A percentile compares a stretch with the other conserved stretches of the same genome.
Evolutionary conservation across 1,284 basidiomycete genomes (phyloP).

Genomic region (Inonotus obliquus): DNA sequence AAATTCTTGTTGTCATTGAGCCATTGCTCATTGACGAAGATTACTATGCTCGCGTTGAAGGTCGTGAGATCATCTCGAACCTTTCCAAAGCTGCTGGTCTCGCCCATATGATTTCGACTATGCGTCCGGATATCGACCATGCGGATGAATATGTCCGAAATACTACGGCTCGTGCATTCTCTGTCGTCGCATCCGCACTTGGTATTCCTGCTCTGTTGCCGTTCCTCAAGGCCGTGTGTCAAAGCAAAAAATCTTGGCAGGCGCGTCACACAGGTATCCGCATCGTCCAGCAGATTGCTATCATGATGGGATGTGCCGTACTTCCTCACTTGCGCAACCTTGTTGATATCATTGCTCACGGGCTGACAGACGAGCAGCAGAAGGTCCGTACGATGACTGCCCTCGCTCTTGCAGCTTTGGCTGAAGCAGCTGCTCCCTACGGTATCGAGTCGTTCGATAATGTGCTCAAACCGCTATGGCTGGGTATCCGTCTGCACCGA

Average conservation of each 20-base stretch:
- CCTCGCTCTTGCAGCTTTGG: slow-evolving; percentile 90
- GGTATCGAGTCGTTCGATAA: slow-evolving; percentile 99
- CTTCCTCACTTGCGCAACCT: slow-evolving; percentile 95
- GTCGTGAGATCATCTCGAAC: slow-evolving; percentile 99
- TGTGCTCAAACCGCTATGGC: slow-evolving; percentile 97
- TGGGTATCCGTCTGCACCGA: slow-evolving; percentile 95
- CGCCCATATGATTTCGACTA: slow-evolving; percentile 99
- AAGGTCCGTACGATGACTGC: slow-evolving; percentile 99
- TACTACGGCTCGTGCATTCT: slow-evolving; percentile 98
- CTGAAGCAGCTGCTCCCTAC: slow-evolving; percentile 96
- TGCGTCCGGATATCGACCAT: slow-evolving; percentile 99
- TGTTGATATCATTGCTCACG: slow-evolving; percentile 95
- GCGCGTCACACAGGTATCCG: slow-evolving; percentile 98
- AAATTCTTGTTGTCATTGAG: slow-evolving; percentile 99
- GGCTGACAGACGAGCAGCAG: slow-evolving; percentile 96
- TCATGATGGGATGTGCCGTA: slow-evolving; percentile 99
- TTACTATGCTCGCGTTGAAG: slow-evolving; percentile 99
- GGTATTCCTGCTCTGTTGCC: slow-evolving; percentile 97
- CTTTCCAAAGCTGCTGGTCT: slow-evolving; percentile 98
- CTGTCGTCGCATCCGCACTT: slow-evolving; percentile 96
- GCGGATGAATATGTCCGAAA: slow-evolving; percentile 99
- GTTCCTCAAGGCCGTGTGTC: slow-evolving; percentile 97
- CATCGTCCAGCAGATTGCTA: slow-evolving; percentile 99
- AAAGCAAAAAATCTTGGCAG: slow-evolving; percentile 99
- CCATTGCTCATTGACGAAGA: slow-evolving; percentile 99